A percentile compares a stretch with the other conserved stretches of the same genome.
Conservation (phyloP, 192 early-diverging fungal genomes). For the Bifiguratus adelaidae region DNA sequence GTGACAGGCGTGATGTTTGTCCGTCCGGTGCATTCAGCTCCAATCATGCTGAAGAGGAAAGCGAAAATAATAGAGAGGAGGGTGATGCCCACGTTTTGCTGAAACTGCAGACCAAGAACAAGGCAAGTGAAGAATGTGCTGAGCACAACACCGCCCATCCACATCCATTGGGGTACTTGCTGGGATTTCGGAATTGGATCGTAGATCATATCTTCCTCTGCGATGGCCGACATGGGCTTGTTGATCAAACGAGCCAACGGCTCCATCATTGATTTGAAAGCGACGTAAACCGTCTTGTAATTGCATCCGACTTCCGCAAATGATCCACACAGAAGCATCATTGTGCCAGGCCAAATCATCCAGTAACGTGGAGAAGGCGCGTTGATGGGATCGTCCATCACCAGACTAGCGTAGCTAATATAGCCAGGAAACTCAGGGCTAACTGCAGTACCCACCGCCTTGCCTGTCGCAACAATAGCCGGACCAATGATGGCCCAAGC, state of each 20-base stretch:
- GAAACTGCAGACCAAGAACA: slow-evolving; percentile 43
- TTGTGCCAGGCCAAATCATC: no score
- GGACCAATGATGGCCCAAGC: slow-evolving; percentile 54
- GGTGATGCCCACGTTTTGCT: slow-evolving; percentile 42
- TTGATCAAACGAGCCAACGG: background rate
- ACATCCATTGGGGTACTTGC: slow-evolving; percentile 40
- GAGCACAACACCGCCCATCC: slow-evolving; percentile 37
- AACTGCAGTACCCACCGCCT: no score
- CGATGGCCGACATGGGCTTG: background rate
- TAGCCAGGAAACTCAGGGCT: no score
- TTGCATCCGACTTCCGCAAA: no score
- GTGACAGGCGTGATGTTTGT: slow-evolving; percentile 61
- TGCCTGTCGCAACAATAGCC: slow-evolving; percentile 27
- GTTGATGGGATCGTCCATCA: no score
- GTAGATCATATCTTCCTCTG: slow-evolving; percentile 26
- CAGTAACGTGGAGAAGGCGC: no score
- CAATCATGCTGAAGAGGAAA: slow-evolving; percentile 56
- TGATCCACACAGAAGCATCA: no score
- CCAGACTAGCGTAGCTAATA: no score
- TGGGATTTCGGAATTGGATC: slow-evolving; percentile 23
- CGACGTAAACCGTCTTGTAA: no score
- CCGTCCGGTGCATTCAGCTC: slow-evolving; percentile 47
- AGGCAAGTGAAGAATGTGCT: slow-evolving; percentile 39
- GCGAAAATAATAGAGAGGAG: slow-evolving; percentile 48
- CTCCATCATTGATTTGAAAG: no score